Percentiles rank a stretch among this genome's conserved stretches.
These are phyloP conservation scores for Picea glauca DNA, from an alignment of 75 land plant genomes.

Conservation along the genomic window DNA sequence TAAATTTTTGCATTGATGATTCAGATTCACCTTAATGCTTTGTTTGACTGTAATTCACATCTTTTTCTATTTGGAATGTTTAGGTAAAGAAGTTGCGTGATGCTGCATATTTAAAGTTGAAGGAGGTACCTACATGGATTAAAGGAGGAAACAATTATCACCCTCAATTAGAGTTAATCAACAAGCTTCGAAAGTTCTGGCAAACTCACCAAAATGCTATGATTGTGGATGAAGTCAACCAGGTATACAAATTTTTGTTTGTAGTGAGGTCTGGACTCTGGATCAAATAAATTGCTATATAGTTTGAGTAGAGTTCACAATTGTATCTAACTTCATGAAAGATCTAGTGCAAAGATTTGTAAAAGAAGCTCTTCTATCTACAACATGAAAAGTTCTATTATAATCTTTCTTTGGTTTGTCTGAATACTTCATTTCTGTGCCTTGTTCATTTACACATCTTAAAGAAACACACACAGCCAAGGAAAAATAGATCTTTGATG, in stretches of 20 bases:
- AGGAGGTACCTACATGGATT: conserved; percentile 9
- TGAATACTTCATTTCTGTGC: neutral
- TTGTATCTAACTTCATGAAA: neutral
- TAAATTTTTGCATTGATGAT: neutral
- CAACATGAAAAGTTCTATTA: neutral
- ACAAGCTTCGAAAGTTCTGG: conserved; percentile 53
- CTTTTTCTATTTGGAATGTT: neutral
- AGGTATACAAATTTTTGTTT: conserved; percentile 34
- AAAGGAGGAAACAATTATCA: neutral
- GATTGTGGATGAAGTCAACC: conserved; percentile 51
- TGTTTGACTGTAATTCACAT: neutral
- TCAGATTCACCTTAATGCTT: neutral
- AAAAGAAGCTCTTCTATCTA: neutral
- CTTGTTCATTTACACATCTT: neutral
- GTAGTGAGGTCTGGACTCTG: conserved; percentile 2
- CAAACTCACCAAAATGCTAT: conserved; percentile 45
- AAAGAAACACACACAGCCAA: neutral
- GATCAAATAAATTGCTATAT: neutral
- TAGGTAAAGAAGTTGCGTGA: conserved; percentile 17
- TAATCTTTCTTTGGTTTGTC: neutral
- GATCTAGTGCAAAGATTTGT: neutral
- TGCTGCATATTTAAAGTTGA: conserved; percentile 1
- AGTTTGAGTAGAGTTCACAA: neutral
- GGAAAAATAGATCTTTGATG: neutral
- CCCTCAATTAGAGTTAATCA: conserved; percentile 23